Conservation (phyloP, 768 basidiomycete species). For the Trametes cingulata region DNA sequence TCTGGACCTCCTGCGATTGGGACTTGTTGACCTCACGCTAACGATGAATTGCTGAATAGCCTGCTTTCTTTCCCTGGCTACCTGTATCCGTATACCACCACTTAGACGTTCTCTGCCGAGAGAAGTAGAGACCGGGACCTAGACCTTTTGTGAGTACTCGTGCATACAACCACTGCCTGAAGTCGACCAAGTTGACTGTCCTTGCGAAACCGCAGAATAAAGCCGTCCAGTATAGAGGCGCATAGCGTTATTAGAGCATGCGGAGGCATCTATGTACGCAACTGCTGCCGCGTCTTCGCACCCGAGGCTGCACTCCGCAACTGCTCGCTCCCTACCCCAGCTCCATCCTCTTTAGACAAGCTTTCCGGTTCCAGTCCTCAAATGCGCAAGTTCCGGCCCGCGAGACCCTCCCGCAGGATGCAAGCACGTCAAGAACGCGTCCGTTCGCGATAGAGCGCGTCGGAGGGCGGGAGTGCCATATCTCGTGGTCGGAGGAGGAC, state of each 20-base stretch:
- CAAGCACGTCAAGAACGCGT: not conserved
- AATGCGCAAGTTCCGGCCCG: not conserved
- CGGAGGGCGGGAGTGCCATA: conserved; percentile 28
- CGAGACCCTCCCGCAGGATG: not conserved
- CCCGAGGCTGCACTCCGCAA: not conserved
- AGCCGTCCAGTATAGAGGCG: too few species aligned
- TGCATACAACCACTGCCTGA: too few species aligned
- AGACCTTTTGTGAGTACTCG: too few species aligned
- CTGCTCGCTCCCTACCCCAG: not conserved
- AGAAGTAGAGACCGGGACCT: too few species aligned
- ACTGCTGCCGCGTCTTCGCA: conserved; percentile 7
- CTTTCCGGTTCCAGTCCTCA: not conserved
- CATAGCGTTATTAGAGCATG: conserved; percentile 2
- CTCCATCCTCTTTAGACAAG: not conserved
- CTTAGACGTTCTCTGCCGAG: too few species aligned
- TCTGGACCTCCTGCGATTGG: too few species aligned
- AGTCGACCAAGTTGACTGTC: too few species aligned
- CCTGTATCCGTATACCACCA: too few species aligned
- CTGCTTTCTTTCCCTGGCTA: too few species aligned
- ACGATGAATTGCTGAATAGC: too few species aligned
- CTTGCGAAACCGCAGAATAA: too few species aligned
- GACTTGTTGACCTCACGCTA: too few species aligned
- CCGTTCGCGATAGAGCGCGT: conserved; percentile 30
- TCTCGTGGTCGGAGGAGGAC: conserved; percentile 26
- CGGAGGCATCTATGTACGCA: not conserved